These are phyloP conservation scores for Crithidia bombi DNA, from an alignment of 208 protist genomes.

Conservation along the genomic window DNA sequence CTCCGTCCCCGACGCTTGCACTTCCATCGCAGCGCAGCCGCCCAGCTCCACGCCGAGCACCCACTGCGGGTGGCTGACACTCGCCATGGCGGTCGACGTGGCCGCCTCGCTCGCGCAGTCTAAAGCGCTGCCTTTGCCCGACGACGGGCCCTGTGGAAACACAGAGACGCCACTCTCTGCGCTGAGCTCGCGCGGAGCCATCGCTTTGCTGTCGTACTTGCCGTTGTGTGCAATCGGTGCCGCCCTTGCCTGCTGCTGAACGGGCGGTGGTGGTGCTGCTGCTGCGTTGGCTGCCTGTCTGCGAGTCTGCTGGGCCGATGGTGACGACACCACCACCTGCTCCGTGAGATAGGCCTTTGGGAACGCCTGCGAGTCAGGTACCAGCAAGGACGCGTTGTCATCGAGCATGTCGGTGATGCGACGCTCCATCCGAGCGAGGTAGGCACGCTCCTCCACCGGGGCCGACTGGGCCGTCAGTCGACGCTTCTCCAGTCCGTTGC, in stretches of 20 bases:
- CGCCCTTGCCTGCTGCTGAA: not conserved
- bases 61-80: conserved; percentile 18
- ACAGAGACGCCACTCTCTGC: not conserved
- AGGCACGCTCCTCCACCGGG: conserved; percentile 6
- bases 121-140: not conserved
- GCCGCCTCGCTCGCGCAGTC: not conserved
- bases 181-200: conserved; percentile 2
- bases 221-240: not conserved
- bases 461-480: conserved; percentile 1
- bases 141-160: not conserved
- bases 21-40: conserved; percentile 12
- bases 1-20: conserved; percentile 12
- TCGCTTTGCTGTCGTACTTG: not conserved
- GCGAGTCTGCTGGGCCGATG: no score
- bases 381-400: conserved; percentile 30
- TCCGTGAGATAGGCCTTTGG: conserved; percentile 30
- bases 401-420: conserved; percentile 31
- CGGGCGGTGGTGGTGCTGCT: not conserved
- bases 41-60: conserved; percentile 30
- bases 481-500: conserved; percentile 29
- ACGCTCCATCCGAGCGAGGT: conserved; percentile 11
- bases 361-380: conserved; percentile 4
- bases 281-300: not conserved
- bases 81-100: not conserved
- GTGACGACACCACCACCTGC: not conserved